phyloP scores from a whole-genome alignment of 2,329 filamentous ascomycete genomes.

The Pezicula neosporulosa region DNA sequence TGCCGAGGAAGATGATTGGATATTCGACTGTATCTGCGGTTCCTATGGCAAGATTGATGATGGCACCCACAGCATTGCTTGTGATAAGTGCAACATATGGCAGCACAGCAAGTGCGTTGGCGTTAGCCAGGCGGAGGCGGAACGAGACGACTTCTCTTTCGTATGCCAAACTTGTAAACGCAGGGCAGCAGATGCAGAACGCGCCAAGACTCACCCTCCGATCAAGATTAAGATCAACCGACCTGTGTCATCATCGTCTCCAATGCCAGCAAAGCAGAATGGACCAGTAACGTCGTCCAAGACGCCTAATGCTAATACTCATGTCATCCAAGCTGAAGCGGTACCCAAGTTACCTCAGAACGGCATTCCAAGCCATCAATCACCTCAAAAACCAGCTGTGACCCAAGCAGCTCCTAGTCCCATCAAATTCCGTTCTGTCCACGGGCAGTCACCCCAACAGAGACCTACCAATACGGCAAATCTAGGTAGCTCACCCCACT shows the following conservation, averaged over 20 bases:
- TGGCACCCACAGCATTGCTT: slow-evolving; percentile 88
- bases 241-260: slow-evolving; percentile 46
- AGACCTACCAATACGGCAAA: slow-evolving; percentile 2
- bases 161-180: slow-evolving; percentile 75
- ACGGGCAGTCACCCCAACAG: neutral
- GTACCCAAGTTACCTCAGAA: neutral
- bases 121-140: slow-evolving; percentile 74
- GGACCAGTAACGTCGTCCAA: slow-evolving; percentile 8
- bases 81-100: slow-evolving; percentile 93
- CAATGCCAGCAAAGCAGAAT: slow-evolving; percentile 20
- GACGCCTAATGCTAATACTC: slow-evolving; percentile 8
- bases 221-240: slow-evolving; percentile 54
- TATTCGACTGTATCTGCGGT: slow-evolving; percentile 93
- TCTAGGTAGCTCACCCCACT: slow-evolving; percentile 5
- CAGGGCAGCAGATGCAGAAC: slow-evolving; percentile 58
- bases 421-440: neutral
- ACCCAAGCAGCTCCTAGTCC: neutral
- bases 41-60: slow-evolving; percentile 91
- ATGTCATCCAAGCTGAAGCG: no score
- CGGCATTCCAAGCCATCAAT: neutral
- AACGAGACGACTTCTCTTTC: slow-evolving; percentile 83
- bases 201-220: slow-evolving; percentile 54
- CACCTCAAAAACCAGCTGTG: neutral
- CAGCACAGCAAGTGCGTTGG: slow-evolving; percentile 92
- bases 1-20: slow-evolving; percentile 72